These are phyloP conservation scores for Solanum lycopersicoides DNA, from an alignment of 257 asterid species.

Conservation along the genomic window DNA sequence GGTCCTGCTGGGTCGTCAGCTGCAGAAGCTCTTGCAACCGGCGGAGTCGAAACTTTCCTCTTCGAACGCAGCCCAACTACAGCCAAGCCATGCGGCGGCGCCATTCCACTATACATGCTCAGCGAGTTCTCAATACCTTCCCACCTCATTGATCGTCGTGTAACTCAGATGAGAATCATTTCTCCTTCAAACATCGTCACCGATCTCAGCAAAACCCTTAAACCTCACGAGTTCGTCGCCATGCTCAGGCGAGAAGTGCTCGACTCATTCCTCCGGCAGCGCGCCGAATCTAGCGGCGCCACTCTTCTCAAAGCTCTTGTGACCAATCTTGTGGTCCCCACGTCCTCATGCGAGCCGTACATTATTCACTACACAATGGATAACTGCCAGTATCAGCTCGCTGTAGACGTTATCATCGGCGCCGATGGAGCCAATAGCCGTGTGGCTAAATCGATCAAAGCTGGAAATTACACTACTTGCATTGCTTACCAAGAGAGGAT, in stretches of 20 bases:
- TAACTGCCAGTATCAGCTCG: slow-evolving; percentile 21
- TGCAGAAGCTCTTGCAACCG: slow-evolving; percentile 64
- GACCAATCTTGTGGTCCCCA: slow-evolving; percentile 37
- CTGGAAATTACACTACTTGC: slow-evolving; percentile 59
- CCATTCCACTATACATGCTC: slow-evolving; percentile 80
- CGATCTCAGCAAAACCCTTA: slow-evolving; percentile 61
- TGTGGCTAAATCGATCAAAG: slow-evolving; percentile 64
- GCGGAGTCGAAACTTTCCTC: slow-evolving; percentile 71
- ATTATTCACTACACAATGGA: slow-evolving; percentile 34
- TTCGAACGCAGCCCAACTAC: slow-evolving; percentile 66
- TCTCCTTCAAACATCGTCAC: slow-evolving; percentile 65
- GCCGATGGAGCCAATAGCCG: slow-evolving; percentile 83
- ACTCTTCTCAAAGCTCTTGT: slow-evolving; percentile 51
- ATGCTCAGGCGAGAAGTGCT: slow-evolving; percentile 87
- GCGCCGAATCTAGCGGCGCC: slow-evolving; percentile 50
- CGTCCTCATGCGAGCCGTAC: slow-evolving; percentile 32
- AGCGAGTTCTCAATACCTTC: slow-evolving; percentile 63
- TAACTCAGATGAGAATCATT: slow-evolving; percentile 59
- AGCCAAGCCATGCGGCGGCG: slow-evolving; percentile 88
- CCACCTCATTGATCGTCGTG: slow-evolving; percentile 57
- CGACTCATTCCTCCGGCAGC: slow-evolving; percentile 60
- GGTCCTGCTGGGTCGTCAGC: slow-evolving; percentile 92
- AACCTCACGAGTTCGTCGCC: slow-evolving; percentile 58
- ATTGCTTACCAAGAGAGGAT: slow-evolving; percentile 74
- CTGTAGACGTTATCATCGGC: slow-evolving; percentile 60